Base-by-base conservation (phyloP, 2,329 filamentous ascomycete species). In the Neonectria sp. region DNA sequence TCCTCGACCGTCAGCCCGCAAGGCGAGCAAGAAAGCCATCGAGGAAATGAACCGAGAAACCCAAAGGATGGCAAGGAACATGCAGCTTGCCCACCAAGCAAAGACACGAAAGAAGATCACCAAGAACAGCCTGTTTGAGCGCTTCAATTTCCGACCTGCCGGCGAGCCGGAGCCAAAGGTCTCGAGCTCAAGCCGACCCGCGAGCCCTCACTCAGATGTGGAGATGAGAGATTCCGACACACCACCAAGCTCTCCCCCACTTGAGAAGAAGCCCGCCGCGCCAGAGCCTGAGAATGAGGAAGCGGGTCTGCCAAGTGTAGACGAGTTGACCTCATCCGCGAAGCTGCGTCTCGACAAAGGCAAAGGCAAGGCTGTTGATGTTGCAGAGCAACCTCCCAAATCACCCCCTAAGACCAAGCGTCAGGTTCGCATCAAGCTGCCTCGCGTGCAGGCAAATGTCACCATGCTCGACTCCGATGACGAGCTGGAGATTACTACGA, bases 11-110 rank as follows among this genome's bases (percentile, higher is more conserved):
- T 87, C 68, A 35, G 65, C 89, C 11, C 89, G 96, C 13, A 97
- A 96, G 78, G 95, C 96, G 0, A 95, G 95, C 83, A 98, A 95
- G 83, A 98, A 95, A 82, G 96, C 96, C 0, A 79, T 98, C 48
- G 94, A 98, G 78, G 95, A 98, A 73, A 98, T 99, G 92, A 92
- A 93, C 74, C 90, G 94, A 65, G 96, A 99, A 81, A 98, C 95
- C 1, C 96, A 99, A 82, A 90, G 96, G 33, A 89, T 99, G 83
- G 92, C 90, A 72, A 89, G 96, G 71, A 97, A 93, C 77, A 93
- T 97, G 89, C 95, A 98, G 80, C 87, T 99, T 55, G 90, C 93
- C 1, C 95, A 98, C 79, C 91, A 97, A 78, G 93, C 94, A 27
- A 94, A 92, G 82, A 97, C 94, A 2, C 95, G 93, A 81, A 98